phyloP scores from a whole-genome alignment of 371 early-diverging fungal species.

The Haplosporangium sp. region DNA sequence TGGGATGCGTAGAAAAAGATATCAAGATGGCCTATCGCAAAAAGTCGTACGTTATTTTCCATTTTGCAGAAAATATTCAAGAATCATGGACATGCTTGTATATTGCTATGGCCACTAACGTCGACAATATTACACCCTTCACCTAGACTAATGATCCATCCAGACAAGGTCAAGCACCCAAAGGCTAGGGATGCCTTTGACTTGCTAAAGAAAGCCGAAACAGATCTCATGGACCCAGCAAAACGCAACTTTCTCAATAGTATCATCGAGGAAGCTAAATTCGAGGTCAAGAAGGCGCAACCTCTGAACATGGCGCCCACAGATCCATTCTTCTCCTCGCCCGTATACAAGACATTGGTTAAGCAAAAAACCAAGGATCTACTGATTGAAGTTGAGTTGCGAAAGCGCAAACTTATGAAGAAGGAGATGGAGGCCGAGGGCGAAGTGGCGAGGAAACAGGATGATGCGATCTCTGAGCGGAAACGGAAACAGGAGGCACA shows the following conservation, averaged over 20 bases:
- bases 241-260: constrained; percentile 65
- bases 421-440: constrained; percentile 81
- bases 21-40: constrained; percentile 83
- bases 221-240: constrained; percentile 75
- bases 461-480: constrained; percentile 59
- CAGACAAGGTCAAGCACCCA: constrained; percentile 87
- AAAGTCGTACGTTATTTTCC: constrained; percentile 64
- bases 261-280: constrained; percentile 77
- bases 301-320: constrained; percentile 42
- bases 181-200: constrained; percentile 87
- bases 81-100: too few species aligned
- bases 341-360: constrained; percentile 55
- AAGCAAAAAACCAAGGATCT: constrained; percentile 69
- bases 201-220: constrained; percentile 86
- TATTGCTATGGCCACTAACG: too few species aligned
- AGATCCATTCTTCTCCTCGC: constrained; percentile 48
- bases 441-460: constrained; percentile 60
- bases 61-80: too few species aligned
- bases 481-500: constrained; percentile 76
- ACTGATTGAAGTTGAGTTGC: constrained; percentile 71
- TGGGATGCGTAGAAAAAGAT: constrained; percentile 63
- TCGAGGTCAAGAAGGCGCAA: constrained; percentile 64
- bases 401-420: constrained; percentile 71
- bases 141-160: constrained; percentile 81
- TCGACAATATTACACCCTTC: too few species aligned